These are phyloP conservation scores for Hansenula lynferdii DNA, from an alignment of 1,139 yeast genomes.

Conservation along the genomic window DNA sequence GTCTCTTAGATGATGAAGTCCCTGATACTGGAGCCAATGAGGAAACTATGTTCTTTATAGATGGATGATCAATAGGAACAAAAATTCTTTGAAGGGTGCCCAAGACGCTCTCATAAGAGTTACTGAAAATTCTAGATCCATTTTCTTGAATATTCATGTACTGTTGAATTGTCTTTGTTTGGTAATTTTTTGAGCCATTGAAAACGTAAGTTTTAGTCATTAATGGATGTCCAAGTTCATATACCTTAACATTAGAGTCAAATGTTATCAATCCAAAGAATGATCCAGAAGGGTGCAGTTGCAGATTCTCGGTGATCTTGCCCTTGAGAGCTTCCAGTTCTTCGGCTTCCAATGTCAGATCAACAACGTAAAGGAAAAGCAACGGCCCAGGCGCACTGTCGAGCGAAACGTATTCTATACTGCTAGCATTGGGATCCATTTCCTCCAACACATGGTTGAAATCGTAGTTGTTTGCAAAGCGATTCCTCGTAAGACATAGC, in stretches of 20 bases:
- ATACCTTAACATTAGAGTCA: constrained; percentile 59
- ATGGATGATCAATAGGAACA: too few species aligned
- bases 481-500: constrained; percentile 48
- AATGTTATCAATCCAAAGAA: constrained; percentile 54
- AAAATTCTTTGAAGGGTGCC: constrained; percentile 29
- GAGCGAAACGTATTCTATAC: constrained; percentile 54
- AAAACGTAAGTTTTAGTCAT: constrained; percentile 33
- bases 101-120: constrained; percentile 23
- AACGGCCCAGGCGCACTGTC: constrained; percentile 41
- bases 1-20: neutral
- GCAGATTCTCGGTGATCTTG: constrained; percentile 45
- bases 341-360: constrained; percentile 56
- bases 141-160: constrained; percentile 43
- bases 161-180: constrained; percentile 41
- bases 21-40: constrained; percentile 30
- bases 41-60: constrained; percentile 10
- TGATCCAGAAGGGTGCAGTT: constrained; percentile 54
- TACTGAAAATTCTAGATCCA: constrained; percentile 23
- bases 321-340: constrained; percentile 52
- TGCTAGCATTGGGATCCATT: constrained; percentile 44
- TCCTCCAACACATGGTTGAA: constrained; percentile 27
- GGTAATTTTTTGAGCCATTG: constrained; percentile 51
- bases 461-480: constrained; percentile 48
- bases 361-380: constrained; percentile 50
- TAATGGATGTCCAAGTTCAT: constrained; percentile 43